Conservation (phyloP, 2,329 filamentous ascomycete genomes). For the Chrysoporthe deuterocubensis region DNA sequence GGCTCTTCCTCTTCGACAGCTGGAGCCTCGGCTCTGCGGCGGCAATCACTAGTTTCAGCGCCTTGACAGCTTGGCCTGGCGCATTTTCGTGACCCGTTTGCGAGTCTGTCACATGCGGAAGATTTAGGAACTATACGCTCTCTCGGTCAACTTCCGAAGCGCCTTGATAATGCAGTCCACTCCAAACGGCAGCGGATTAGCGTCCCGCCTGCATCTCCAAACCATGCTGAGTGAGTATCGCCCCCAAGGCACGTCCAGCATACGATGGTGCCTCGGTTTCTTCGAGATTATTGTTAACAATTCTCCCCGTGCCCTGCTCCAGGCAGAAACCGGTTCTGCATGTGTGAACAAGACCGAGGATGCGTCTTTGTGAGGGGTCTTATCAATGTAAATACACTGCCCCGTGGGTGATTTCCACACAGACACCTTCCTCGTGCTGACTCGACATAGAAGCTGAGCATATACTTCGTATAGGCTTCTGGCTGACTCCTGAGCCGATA, state of each 20-base stretch:
- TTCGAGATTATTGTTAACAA: neutral
- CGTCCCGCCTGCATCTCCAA: too few relatives aligned
- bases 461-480: too few relatives aligned
- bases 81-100: conserved; percentile 5
- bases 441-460: too few relatives aligned
- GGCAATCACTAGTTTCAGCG: neutral
- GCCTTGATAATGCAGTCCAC: neutral
- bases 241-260: neutral
- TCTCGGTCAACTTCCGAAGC: conserved; percentile 28
- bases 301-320: too few relatives aligned
- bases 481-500: too few relatives aligned
- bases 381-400: too few relatives aligned
- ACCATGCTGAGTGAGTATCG: neutral
- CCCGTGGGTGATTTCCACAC: too few relatives aligned
- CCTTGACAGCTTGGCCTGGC: neutral
- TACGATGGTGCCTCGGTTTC: neutral
- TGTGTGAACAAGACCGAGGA: neutral
- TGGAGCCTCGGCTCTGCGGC: conserved; percentile 24
- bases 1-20: conserved; percentile 9
- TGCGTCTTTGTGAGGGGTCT: neutral
- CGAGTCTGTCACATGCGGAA: conserved; percentile 28
- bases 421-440: too few relatives aligned
- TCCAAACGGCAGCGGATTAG: neutral
- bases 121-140: conserved; percentile 13
- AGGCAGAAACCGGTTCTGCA: neutral